Base-by-base conservation (phyloP, 345 rosid species). In the Firmiana major region DNA sequence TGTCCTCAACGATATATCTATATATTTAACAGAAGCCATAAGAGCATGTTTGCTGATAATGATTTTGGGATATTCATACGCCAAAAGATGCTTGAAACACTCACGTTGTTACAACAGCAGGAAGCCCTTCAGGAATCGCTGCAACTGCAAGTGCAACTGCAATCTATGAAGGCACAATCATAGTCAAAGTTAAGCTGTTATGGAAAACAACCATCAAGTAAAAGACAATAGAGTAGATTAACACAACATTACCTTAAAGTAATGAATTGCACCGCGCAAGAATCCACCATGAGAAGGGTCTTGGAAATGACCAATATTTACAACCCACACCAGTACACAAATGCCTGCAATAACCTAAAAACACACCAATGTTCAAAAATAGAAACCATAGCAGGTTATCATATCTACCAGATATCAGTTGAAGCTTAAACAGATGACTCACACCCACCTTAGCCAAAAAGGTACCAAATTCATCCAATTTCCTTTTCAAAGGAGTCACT, bases 121-220 rank as follows among this genome's bases (percentile, higher is more conserved):
- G 99, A 89, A 96, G 99, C 83, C 98, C 99, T 89, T 96, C 99
- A 46, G 99, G 98, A 80, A 96, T 96, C 63, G 99, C 99, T 73
- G 99, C 99, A 84, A 96, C 99, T 77, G 99, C 99, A 82, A 96
- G 98, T 81, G 99, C 99, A 85, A 96, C 98, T 67, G 99, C 99
- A 84, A 96, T 96, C 99, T 93, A 86, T 81, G 85, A 48, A 86
- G 78, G 81, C 63, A 85, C 71, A 84, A 80, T 7, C 83, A 75
- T 31, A 83, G 76, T 68, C 21, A 51, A 73, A 49, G 43, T 69
- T 71, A 67, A 24, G 36, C 28, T 55, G 38, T 21, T 16, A 21
- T 21, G 71, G 31, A 59, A 74, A 74, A 58, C 31, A 55, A 53
- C 26, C 51, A 55, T 9, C 19, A 73, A 53, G 51, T 16, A 57